Conservation (phyloP, 805 yeast genomes). For the Starmera dryadoides region DNA sequence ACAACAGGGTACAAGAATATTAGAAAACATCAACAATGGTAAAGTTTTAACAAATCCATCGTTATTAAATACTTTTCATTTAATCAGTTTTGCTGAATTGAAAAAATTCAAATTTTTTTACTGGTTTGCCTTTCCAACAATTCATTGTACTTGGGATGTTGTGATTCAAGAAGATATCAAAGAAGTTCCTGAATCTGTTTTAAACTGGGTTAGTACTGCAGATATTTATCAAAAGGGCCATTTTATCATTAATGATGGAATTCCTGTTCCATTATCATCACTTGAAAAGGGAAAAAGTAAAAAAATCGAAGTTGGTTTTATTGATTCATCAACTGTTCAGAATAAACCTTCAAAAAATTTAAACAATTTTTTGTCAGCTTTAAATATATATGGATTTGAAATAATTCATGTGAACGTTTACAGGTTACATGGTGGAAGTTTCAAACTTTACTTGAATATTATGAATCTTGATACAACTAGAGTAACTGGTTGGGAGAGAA, state of each 20-base stretch:
- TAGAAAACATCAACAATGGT: constrained; percentile 24
- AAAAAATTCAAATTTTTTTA: constrained; percentile 83
- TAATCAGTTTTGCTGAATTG: constrained; percentile 77
- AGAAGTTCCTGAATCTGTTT: constrained; percentile 7
- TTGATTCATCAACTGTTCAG: constrained; percentile 30
- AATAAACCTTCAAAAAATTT: constrained; percentile 44
- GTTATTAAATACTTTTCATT: constrained; percentile 32
- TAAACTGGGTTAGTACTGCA: constrained; percentile 8
- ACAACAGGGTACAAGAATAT: constrained; percentile 26
- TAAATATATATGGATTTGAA: constrained; percentile 28
- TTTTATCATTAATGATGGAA: constrained; percentile 17
- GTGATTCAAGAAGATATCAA: constrained; percentile 2
- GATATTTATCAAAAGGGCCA: constrained; percentile 18
- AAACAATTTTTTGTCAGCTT: constrained; percentile 48
- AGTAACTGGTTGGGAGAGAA: constrained; percentile 88
- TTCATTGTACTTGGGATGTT: constrained; percentile 44
- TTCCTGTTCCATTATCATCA: constrained; percentile 7
- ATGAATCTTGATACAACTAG: constrained; percentile 19
- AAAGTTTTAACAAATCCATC: constrained; percentile 32
- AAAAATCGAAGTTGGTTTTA: constrained; percentile 23
- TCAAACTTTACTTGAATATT: constrained; percentile 18
- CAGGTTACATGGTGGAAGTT: constrained; percentile 27
- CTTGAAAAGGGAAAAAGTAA: constrained; percentile 8
- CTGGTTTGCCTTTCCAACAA: constrained; percentile 80
- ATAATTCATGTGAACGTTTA: constrained; percentile 31